Evolutionary conservation across 2,329 filamentous ascomycete species (phyloP), one percentile per base, ranked within the genome.

Genomic region (Penicillium sp.): DNA sequence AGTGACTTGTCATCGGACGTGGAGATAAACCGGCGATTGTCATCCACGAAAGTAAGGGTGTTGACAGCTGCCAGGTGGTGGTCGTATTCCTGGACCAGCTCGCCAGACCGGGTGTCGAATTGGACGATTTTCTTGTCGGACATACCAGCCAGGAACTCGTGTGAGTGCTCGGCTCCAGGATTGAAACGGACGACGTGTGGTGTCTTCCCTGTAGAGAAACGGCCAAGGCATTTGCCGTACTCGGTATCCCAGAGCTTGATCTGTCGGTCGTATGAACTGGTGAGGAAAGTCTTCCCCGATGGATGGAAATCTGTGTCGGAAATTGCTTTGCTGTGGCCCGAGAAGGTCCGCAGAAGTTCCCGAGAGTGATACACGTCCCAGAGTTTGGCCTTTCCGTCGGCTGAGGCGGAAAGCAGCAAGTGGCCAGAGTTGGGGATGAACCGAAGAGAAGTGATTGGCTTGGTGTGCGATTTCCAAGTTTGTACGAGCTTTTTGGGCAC

Each of bases 231-330:
- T 60, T 85, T 80, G 38, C 93, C 93, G 18, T 89, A 96, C 71
- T 99, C 93, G 0, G 92, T 96, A 64, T 99, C 93, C 93, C 93
- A 99, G 27, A 99, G 79, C 73, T 97, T 96, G 76, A 97, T 96
- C 75, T 89, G 87, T 46, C 92, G 87, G 69, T 99, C 93, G 70
- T 95, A 99, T 13, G 89, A 93, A 1, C 88, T 87, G 2, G 91
- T 91, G 22, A 99, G 74, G 76, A 99, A 99, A 46, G 87, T 87
- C 10, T 82, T 87, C 44, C 93, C 93, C 28, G 83, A 80, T 3
- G 78, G 79, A 63, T 91, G 90, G 80, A 97, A 97, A 60, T 87
- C 87, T 37, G 93, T 82, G 66, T 96, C 92, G 25, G 91, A 92
- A 22, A 97, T 78, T 14, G 89, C 87, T 72, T 96, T 97, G 29